Conservation (phyloP, 495 filamentous ascomycete genomes). For the Lasiosphaeria ovina region DNA sequence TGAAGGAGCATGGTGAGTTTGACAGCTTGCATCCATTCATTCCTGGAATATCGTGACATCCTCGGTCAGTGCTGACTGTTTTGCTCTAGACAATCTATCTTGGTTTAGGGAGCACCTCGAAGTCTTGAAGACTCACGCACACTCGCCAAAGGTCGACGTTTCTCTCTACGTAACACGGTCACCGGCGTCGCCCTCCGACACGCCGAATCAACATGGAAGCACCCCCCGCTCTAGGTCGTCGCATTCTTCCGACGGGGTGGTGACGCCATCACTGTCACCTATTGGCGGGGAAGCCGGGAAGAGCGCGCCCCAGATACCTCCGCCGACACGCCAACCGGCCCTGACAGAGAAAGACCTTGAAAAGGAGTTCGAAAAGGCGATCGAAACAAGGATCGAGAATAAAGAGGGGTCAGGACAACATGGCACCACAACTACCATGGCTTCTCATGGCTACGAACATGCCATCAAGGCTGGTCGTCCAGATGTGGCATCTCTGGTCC, state of each 20-base stretch:
- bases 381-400: slow-evolving; percentile 27
- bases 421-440: slow-evolving; percentile 15
- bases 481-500: slow-evolving; percentile 41
- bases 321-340: slow-evolving; percentile 7
- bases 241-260: slow-evolving; percentile 17
- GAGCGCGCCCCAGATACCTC: slow-evolving; percentile 10
- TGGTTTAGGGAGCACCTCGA: slow-evolving; percentile 54
- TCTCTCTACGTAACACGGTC: slow-evolving; percentile 48
- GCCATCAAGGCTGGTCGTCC: slow-evolving; percentile 40
- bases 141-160: slow-evolving; percentile 45
- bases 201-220: slow-evolving; percentile 3
- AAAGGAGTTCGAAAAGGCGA: slow-evolving; percentile 18
- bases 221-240: slow-evolving; percentile 16
- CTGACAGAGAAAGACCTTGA: slow-evolving; percentile 19
- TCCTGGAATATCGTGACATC: background rate
- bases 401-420: background rate
- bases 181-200: slow-evolving; percentile 13
- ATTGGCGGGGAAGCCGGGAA: slow-evolving; percentile 23
- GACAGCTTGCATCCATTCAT: background rate
- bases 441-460: slow-evolving; percentile 15
- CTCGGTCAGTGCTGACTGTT: slow-evolving; percentile 1
- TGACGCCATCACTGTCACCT: slow-evolving; percentile 22
- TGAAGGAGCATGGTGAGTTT: slow-evolving; percentile 47
- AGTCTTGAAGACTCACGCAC: slow-evolving; percentile 37
- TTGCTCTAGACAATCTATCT: slow-evolving; percentile 32